phyloP scores from a whole-genome alignment of 2,329 filamentous ascomycete genomes.

The Aspergillus chevalieri region DNA sequence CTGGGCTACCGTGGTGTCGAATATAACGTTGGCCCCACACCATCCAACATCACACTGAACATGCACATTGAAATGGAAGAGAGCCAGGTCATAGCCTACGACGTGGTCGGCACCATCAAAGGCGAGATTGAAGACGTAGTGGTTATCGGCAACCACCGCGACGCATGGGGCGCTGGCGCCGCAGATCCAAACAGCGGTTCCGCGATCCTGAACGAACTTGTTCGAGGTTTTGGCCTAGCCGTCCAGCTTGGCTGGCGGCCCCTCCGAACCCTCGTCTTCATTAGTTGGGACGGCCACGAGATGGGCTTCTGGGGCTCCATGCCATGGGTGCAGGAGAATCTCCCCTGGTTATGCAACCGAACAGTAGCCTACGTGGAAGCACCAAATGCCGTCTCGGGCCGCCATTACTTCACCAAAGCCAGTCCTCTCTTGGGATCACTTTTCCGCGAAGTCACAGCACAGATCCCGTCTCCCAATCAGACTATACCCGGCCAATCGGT shows the following conservation, averaged over 20 bases:
- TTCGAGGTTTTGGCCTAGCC: conserved; percentile 44
- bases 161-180: conserved; percentile 50
- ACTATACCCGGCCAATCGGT: conserved; percentile 58
- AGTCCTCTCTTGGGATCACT: conserved; percentile 16
- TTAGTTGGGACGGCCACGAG: conserved; percentile 7
- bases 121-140: conserved; percentile 27
- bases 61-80: conserved; percentile 9
- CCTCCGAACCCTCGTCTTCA: conserved; percentile 37
- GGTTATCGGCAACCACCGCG: conserved; percentile 49
- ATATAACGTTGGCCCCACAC: conserved; percentile 12
- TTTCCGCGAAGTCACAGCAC: background rate
- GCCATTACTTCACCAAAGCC: conserved; percentile 2
- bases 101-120: background rate
- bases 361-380: background rate
- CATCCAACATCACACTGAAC: conserved; percentile 12
- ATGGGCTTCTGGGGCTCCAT: background rate
- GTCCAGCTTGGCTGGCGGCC: conserved; percentile 47
- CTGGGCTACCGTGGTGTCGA: conserved; percentile 5
- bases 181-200: conserved; percentile 48
- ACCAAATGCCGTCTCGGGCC: background rate
- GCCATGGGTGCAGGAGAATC: background rate
- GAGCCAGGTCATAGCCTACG: background rate
- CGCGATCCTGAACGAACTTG: conserved; percentile 45
- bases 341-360: background rate
- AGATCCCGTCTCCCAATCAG: conserved; percentile 52